Conservation (phyloP, 2,329 filamentous ascomycete genomes). For the Xenosphaeropsis pyriputrescens region DNA sequence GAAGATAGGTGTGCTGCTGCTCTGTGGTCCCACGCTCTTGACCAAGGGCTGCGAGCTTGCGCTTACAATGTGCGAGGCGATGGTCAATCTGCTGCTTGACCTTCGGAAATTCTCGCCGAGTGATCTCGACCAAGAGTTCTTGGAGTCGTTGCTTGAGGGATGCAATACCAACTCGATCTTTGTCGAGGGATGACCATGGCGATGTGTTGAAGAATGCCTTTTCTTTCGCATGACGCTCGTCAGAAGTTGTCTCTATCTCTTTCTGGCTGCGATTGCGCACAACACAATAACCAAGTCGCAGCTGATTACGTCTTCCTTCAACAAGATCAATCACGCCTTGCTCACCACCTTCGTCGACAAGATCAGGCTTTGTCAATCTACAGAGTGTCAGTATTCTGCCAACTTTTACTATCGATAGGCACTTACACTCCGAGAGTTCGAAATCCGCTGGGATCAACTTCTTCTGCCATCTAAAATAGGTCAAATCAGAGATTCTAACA, state of each 20-base stretch:
- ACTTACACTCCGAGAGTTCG: conserved; percentile 3
- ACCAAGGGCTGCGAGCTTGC: conserved; percentile 24
- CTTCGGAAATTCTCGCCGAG: conserved; percentile 2
- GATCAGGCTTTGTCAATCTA: conserved; percentile 36
- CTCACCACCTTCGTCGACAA: conserved; percentile 24
- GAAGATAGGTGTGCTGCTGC: conserved; percentile 32
- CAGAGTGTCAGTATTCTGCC: too few species aligned
- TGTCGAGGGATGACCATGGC: conserved; percentile 2
- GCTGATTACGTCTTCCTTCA: not conserved
- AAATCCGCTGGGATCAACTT: conserved; percentile 1
- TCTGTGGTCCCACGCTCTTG: conserved; percentile 23
- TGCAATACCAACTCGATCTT: conserved; percentile 3
- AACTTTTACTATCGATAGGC: too few species aligned
- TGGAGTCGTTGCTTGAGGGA: conserved; percentile 1
- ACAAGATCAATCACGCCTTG: conserved; percentile 13
- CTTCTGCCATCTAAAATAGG: conserved; percentile 1
- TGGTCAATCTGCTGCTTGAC: conserved; percentile 1
- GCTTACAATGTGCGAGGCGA: not conserved
- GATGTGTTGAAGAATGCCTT: not conserved
- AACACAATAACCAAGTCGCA: conserved; percentile 2
- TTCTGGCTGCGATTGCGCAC: conserved; percentile 8
- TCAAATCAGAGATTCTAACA: not conserved
- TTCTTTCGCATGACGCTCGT: not conserved
- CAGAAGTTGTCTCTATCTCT: conserved; percentile 1
- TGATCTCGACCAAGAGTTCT: conserved; percentile 1